Conservation (phyloP, 345 rosid genomes). For the Mallotus nudiflorus region DNA sequence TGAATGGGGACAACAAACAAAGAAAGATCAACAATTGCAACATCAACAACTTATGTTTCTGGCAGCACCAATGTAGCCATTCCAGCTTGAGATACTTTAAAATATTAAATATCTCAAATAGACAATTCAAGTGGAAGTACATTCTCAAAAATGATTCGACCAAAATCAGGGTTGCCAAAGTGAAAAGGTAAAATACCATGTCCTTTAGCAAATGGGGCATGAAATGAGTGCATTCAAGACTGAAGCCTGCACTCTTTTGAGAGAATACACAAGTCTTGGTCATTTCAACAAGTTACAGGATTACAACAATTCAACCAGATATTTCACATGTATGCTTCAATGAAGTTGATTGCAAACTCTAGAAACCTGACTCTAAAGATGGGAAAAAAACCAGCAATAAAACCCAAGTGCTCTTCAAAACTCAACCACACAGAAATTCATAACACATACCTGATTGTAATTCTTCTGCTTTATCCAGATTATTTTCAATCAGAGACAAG, state of each 20-base stretch:
- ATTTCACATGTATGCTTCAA: not conserved
- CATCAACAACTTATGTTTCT: not conserved
- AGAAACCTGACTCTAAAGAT: not conserved
- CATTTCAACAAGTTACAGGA: not conserved
- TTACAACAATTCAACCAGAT: not conserved
- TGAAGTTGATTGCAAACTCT: not conserved
- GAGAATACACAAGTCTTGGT: too few relatives aligned
- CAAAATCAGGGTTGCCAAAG: too few relatives aligned
- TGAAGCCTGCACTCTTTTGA: not conserved
- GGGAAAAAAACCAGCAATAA: not conserved
- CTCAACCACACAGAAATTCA: not conserved
- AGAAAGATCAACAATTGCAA: not conserved
- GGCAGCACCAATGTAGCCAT: not conserved
- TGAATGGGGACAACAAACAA: not conserved
- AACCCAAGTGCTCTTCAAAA: not conserved
- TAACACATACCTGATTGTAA: conserved; percentile 52
- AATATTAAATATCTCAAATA: not conserved
- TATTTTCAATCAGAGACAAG: conserved; percentile 44
- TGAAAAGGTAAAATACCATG: not conserved
- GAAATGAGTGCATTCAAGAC: not conserved
- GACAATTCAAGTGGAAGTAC: not conserved
- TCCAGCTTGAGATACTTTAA: not conserved
- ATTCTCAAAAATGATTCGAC: not conserved
- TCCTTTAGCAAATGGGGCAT: not conserved
- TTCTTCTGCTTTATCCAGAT: conserved; percentile 68